phyloP scores from a whole-genome alignment of 2,329 filamentous ascomycete species.

The Meredithiella fracta region DNA sequence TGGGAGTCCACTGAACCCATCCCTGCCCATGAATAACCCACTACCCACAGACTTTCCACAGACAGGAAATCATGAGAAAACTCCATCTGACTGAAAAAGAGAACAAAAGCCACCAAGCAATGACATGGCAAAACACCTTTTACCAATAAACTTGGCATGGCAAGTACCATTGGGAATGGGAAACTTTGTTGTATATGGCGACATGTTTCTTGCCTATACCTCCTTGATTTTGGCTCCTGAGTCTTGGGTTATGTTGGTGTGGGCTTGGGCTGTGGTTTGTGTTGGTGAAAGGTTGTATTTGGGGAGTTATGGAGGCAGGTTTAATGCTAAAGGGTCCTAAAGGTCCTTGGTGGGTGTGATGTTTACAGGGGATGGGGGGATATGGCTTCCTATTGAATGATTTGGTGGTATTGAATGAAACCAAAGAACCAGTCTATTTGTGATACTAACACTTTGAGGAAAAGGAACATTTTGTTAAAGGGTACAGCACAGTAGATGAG shows the following conservation, averaged over 20 bases:
- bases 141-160: too few species aligned
- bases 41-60: neutral
- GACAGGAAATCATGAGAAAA: constrained; percentile 1
- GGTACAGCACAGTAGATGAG: too few species aligned
- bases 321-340: neutral
- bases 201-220: neutral
- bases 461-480: too few species aligned
- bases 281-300: neutral
- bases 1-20: too few species aligned
- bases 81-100: neutral
- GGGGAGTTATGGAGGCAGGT: neutral
- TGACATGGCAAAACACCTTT: too few species aligned
- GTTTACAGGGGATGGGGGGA: neutral
- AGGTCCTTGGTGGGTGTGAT: neutral
- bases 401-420: neutral
- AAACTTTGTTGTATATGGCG: too few species aligned
- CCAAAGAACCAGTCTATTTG: neutral
- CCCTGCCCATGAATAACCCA: neutral
- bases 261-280: neutral
- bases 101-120: neutral
- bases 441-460: neutral
- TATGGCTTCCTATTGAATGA: neutral
- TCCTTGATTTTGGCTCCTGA: constrained; percentile 2
- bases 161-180: too few species aligned
- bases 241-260: neutral